phyloP scores from a whole-genome alignment of 768 basidiomycete species.

The Clavaria fumosa region DNA sequence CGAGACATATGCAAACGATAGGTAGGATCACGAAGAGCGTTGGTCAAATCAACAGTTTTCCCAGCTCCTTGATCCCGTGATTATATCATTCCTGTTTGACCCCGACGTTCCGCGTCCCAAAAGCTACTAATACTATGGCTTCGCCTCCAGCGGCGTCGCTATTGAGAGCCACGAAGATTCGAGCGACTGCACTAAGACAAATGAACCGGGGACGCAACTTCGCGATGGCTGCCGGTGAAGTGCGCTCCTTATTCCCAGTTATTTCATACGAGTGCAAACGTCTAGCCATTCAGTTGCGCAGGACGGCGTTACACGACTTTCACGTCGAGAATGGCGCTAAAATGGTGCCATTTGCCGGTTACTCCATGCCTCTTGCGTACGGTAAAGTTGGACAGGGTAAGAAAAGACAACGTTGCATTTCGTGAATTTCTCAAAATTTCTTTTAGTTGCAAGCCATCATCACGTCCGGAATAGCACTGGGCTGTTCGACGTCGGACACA shows the following conservation, averaged over 20 bases:
- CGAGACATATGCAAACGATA: slow-evolving; percentile 28
- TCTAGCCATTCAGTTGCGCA: slow-evolving; percentile 31
- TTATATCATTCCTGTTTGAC: too few relatives aligned
- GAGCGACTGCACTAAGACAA: too few relatives aligned
- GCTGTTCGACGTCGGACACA: slow-evolving; percentile 95
- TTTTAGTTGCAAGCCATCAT: slow-evolving; percentile 72
- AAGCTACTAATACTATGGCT: too few relatives aligned
- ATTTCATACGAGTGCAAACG: background rate
- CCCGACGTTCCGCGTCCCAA: too few relatives aligned
- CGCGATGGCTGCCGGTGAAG: too few relatives aligned
- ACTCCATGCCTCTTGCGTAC: slow-evolving; percentile 85
- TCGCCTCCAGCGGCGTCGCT: background rate
- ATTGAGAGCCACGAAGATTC: background rate
- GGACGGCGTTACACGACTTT: slow-evolving; percentile 79
- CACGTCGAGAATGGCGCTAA: slow-evolving; percentile 73
- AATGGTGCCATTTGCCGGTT: slow-evolving; percentile 96
- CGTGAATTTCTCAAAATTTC: slow-evolving; percentile 4
- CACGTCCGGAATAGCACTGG: slow-evolving; percentile 74
- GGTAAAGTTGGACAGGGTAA: slow-evolving; percentile 66
- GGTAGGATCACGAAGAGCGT: background rate
- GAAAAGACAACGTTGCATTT: slow-evolving; percentile 11
- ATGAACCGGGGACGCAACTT: too few relatives aligned
- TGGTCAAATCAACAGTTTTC: too few relatives aligned
- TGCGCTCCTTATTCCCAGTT: too few relatives aligned
- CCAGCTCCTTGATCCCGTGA: too few relatives aligned